Base-by-base conservation (phyloP, 495 filamentous ascomycete genomes). In the Letharia lupina region DNA sequence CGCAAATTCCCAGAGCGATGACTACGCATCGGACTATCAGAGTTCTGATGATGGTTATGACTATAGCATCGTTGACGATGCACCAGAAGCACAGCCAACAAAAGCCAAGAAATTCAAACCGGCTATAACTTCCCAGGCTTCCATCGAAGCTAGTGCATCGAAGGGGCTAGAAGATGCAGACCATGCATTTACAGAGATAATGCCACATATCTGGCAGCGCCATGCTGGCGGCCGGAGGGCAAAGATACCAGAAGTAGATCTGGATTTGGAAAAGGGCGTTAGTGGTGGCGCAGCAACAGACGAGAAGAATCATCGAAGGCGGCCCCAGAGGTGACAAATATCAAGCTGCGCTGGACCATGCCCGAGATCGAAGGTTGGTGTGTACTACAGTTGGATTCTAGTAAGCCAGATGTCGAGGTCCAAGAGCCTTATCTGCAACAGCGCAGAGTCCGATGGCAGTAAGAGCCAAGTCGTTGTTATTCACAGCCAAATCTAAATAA, bases 41-140 rank as follows among this genome's bases (percentile, higher is more conserved):
- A 52, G 28, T 44, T 52, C 61, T 54, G 44, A 63, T 54, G 61
- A 63, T 54, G 61, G 61, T 44, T 63, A 63, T 35, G 61, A 63
- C 20, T 63, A 63, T 40, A 63, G 52, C 3, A 13, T 52, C n/a
- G 23, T 63, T 18, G 61, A 63, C 37, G 61, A 63, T 20, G 61
- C 40, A 54, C 44, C 61, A n/a, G 61, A 63, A 54, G 33, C 40
- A 40, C 12, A 52, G 13, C 31, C 45, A 54, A 63, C 61, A 18
- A 47, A 47, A 47, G 23, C 44, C n/a, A 44, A 63, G 12, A n/a
- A 54, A 54, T 1, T 7, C 20, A 9, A 16, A 1, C 5, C 44
- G 44, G 16, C 44, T 20, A 47, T 20, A 18, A 18, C 18, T 20
- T n/a, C 15, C 44, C 44, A 20, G 8, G 44, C 44, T 47, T n/a